phyloP scores from a whole-genome alignment of 2,329 filamentous ascomycete species.

The Phialemoniopsis sp. region DNA sequence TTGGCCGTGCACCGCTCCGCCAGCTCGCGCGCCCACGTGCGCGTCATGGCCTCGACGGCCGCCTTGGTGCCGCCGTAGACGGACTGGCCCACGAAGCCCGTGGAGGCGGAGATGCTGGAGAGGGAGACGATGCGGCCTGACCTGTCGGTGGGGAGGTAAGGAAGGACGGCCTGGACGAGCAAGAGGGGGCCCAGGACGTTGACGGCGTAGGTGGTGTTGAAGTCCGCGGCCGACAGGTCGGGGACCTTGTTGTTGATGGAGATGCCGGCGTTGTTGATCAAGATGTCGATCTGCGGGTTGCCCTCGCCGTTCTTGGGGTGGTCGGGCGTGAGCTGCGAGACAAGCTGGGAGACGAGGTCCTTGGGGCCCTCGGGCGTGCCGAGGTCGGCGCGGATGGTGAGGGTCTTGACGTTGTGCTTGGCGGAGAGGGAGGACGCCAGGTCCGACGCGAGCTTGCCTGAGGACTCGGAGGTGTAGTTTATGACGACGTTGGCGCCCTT shows the following conservation, averaged over 20 bases:
- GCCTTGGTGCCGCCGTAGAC: conserved; percentile 57
- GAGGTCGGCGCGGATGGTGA: conserved; percentile 69
- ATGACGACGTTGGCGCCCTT: conserved; percentile 68
- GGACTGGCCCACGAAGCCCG: conserved; percentile 49
- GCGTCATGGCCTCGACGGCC: conserved; percentile 55
- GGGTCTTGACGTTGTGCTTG: conserved; percentile 54
- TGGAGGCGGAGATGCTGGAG: conserved; percentile 48
- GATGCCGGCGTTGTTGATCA: conserved; percentile 83
- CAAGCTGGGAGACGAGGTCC: conserved; percentile 36
- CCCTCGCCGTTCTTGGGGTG: conserved; percentile 37
- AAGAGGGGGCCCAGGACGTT: conserved; percentile 81
- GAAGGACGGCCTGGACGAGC: conserved; percentile 67
- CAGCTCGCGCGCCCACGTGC: conserved; percentile 55
- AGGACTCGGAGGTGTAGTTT: conserved; percentile 57
- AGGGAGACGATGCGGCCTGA: conserved; percentile 53
- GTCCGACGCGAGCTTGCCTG: conserved; percentile 42
- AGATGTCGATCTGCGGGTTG: conserved; percentile 63
- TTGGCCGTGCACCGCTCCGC: conserved; percentile 50
- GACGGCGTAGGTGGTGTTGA: conserved; percentile 68
- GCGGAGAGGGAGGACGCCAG: conserved; percentile 57
- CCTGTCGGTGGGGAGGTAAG: conserved; percentile 66
- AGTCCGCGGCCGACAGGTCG: conserved; percentile 61
- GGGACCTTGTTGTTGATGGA: conserved; percentile 61
- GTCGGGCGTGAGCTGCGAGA: conserved; percentile 32
- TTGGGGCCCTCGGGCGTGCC: conserved; percentile 56